Evolutionary conservation across 441 rosid species (phyloP).

Genomic region (Flueggea neowawraea): DNA sequence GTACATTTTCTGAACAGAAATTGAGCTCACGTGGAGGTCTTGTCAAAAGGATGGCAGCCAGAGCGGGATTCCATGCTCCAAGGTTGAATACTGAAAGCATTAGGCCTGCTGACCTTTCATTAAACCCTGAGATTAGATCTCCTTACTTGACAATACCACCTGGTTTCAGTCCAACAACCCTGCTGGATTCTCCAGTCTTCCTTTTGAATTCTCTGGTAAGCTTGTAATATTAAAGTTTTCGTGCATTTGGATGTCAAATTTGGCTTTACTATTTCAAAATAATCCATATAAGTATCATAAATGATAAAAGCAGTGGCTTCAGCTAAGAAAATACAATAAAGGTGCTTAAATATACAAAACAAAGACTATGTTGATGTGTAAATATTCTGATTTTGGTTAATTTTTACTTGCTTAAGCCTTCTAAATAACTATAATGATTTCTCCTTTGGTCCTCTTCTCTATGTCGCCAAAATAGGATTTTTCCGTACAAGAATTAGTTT

Average conservation of each 20-base stretch:
- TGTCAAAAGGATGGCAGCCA: constrained; percentile 66
- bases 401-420: no score
- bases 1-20: constrained; percentile 38
- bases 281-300: no score
- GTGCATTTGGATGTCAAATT: not conserved
- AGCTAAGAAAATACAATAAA: no score
- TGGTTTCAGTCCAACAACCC: constrained; percentile 63
- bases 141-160: constrained; percentile 54
- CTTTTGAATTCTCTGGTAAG: constrained; percentile 53
- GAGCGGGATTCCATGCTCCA: constrained; percentile 55
- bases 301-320: no score
- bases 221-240: not conserved
- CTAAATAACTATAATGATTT: no score
- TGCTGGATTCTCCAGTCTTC: constrained; percentile 64
- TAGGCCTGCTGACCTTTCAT: constrained; percentile 22
- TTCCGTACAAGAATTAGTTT: no score
- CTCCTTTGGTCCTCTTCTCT: no score
- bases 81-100: constrained; percentile 40
- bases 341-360: no score
- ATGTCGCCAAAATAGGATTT: no score
- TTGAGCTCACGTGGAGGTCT: constrained; percentile 47
- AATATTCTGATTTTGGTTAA: no score
- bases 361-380: no score
- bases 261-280: no score
- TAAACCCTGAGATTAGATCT: constrained; percentile 25